These are phyloP conservation scores for Suhomyces bolitotheri DNA, from an alignment of 1,139 yeast species.

Conservation along the genomic window DNA sequence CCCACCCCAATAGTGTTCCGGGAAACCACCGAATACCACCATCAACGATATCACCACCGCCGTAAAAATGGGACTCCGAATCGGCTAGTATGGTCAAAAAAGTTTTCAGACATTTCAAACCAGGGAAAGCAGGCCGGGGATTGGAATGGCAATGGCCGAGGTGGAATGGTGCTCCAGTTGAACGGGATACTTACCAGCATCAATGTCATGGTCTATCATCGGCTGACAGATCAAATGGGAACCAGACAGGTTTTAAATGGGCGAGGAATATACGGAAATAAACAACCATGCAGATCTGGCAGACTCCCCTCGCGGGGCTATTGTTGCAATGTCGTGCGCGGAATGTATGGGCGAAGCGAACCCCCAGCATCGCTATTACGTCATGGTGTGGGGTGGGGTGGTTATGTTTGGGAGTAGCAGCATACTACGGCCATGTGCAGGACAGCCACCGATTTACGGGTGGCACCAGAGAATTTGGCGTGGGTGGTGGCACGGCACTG, in stretches of 20 bases:
- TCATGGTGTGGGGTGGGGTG: constrained; percentile 10
- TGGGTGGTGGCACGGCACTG: too few species aligned
- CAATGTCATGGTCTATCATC: constrained; percentile 18
- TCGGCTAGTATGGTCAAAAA: not conserved
- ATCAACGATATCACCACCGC: too few species aligned
- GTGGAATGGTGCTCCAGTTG: not conserved
- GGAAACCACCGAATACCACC: too few species aligned
- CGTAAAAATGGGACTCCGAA: not conserved
- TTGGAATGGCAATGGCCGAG: too few species aligned
- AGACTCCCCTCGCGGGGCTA: constrained; percentile 12
- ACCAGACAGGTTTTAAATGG: constrained; percentile 7
- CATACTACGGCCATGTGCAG: not conserved
- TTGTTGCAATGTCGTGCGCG: constrained; percentile 9
- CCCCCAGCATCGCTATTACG: constrained; percentile 2
- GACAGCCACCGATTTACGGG: too few species aligned
- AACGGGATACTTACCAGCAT: constrained; percentile 20
- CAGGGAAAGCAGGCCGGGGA: not conserved
- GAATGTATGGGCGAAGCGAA: not conserved
- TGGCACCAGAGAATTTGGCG: too few species aligned
- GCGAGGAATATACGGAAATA: constrained; percentile 6
- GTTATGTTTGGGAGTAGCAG: constrained; percentile 1
- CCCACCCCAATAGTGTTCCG: too few species aligned
- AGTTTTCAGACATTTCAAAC: not conserved
- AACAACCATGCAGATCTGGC: constrained; percentile 11
- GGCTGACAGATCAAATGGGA: constrained; percentile 10